Evolutionary conservation across 2,329 filamentous ascomycete genomes (phyloP), one percentile per base, ranked within the genome.

Genomic region (Pseudohalonectria lignicola): DNA sequence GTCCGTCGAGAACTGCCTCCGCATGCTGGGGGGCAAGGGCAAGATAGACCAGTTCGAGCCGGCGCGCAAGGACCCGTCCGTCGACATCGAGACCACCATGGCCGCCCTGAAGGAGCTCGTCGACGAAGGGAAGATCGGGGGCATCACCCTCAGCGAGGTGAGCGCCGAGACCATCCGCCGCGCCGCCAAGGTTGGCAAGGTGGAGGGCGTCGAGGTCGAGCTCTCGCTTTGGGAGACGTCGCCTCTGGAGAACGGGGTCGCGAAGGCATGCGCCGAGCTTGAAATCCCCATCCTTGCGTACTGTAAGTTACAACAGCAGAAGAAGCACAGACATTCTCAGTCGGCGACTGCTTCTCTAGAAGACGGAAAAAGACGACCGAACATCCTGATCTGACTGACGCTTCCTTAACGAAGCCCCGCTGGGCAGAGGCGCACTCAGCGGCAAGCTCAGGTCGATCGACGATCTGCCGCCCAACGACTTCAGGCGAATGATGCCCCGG

Each of bases 1-100:
- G n/a, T 67, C 62, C 30, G 58, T 76, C 31, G 69, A 74, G 19
- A 63, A 68, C 39, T 66, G 60, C 44, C 46, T 74, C 19, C 31
- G 39, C 13, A 17, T 45, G 32, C 42, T 53, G 17, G 47, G 47
- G 16, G 45, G 42, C 26, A 44, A 45, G 32, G 43, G 45, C 17
- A 40, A 41, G 26, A 58, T 78, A 46, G 69, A 76, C 52, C 64
- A 76, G 41, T 76, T 75, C 44, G 63, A 73, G 50, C 62, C 57
- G 35, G 71, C 70, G 4, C 59, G 72, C 25, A 49, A 47, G 31
- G 53, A 54, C 39, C 42, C 41, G 6, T 44, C 23, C 21, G 61
- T 71, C 31, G 71, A 77, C 41, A 59, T 70, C 34, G 64, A 69
- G 45, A 12, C 12, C 23, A 56, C 54, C 23, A 43, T 62, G 29